Percentiles rank a stretch among this genome's conserved stretches.
Evolutionary conservation across 1,284 basidiomycete species (phyloP).

Genomic region (Ganoderma lucidum): DNA sequence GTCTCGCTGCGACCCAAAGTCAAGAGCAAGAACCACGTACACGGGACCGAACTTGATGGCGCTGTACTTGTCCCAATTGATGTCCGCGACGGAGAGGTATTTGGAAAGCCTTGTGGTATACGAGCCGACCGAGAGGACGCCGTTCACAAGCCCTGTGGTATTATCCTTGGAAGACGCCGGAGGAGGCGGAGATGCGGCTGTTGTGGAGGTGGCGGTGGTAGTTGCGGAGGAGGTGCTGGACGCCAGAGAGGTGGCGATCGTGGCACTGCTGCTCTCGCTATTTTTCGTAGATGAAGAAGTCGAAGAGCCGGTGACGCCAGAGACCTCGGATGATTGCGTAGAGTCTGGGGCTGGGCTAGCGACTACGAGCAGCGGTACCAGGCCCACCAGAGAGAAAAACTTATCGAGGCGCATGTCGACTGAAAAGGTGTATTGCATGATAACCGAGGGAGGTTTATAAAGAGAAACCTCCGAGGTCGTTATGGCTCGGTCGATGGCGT

Average conservation of each 20-base stretch:
- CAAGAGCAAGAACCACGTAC: neutral
- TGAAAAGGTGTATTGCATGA: neutral
- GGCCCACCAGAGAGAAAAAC: neutral
- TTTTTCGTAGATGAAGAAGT: neutral
- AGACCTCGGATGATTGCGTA: neutral
- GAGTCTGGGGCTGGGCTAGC: neutral
- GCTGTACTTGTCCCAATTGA: conserved; percentile 2
- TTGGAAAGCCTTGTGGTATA: neutral
- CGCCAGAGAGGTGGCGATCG: neutral
- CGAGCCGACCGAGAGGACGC: neutral
- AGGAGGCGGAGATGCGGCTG: neutral
- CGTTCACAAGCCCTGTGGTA: neutral
- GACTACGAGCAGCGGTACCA: neutral
- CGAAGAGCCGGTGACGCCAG: neutral
- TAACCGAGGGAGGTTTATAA: neutral
- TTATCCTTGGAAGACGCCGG: neutral
- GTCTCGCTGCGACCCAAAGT: neutral
- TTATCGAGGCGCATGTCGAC: neutral
- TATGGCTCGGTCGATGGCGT: neutral
- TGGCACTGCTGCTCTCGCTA: neutral
- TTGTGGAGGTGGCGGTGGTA: neutral
- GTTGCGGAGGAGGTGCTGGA: neutral
- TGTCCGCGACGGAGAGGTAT: neutral
- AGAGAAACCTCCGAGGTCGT: neutral
- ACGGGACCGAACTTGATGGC: neutral